Evolutionary conservation across 768 basidiomycete species (phyloP), one percentile per base, ranked within the genome.

Genomic region (Favolaschia claudopus): DNA sequence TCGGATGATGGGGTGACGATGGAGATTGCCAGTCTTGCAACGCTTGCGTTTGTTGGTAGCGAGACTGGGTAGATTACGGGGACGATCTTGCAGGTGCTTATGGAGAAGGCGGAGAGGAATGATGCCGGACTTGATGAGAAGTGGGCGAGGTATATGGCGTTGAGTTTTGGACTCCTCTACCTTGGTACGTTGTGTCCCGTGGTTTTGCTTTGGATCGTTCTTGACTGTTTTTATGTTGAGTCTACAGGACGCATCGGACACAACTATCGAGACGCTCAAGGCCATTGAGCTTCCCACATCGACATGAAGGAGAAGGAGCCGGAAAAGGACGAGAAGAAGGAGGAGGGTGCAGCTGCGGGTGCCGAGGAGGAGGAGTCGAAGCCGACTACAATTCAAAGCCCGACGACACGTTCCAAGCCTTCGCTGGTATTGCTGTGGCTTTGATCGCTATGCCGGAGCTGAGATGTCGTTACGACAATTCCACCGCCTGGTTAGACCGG

Each of bases 241-340:
- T 54, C 83, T 90, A 24, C 95, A 97, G 76, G 96, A 97, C 66
- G 88, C 85, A 1, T 92, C 92, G 0, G 96, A 99, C 67, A 92
- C 95, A 1, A 96, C 95, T 9, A 84, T 96, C 44, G 94, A 95
- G 71, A 93, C 93, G 1, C 81, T 99, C 46, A 94, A 95, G 70
- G 93, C 92, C 7, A 95, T 98, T 51, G 89, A 93, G 33, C 94
- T 96, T 69, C 91, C 93, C 95, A 97, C 69, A 80, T 95, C 59
- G 87, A 88, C 60, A 73, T 75, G 17, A 81, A 83, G 34, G 74
- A 79, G 29, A 77, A 82, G 38, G 83, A 85, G 22, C n/a, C n/a
- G n/a, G 86, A 88, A 58, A 85, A 89, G 60, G 83, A 87, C 53
- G 84, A 84, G 32, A 79, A 82, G 40, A 77, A 79, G 52, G 76